Conservation (phyloP, 768 basidiomycete genomes). For the Chalciporus sphaerocephalus region DNA sequence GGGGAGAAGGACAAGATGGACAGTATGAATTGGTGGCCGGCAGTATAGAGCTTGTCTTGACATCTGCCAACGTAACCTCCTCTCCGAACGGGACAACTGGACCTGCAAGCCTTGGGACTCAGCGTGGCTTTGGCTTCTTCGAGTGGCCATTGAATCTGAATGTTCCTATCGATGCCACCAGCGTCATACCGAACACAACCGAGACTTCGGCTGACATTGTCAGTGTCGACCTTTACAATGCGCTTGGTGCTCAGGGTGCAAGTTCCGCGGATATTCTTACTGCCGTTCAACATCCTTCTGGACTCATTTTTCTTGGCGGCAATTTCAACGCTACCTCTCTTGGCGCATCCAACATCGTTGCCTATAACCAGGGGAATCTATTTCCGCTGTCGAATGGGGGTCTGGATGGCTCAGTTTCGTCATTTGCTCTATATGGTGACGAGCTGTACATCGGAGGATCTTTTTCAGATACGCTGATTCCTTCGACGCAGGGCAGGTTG, state of each 20-base stretch:
- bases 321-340: slow-evolving; percentile 60
- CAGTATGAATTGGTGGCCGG: slow-evolving; percentile 83
- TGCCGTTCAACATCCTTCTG: slow-evolving; percentile 62
- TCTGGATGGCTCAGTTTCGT: slow-evolving; percentile 72
- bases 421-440: slow-evolving; percentile 59
- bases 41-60: slow-evolving; percentile 73
- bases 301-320: slow-evolving; percentile 70
- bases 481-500: slow-evolving; percentile 50
- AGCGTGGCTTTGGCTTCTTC: slow-evolving; percentile 75
- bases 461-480: slow-evolving; percentile 65
- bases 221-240: slow-evolving; percentile 58
- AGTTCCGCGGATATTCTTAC: slow-evolving; percentile 43
- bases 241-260: slow-evolving; percentile 46
- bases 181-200: slow-evolving; percentile 59
- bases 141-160: slow-evolving; percentile 70
- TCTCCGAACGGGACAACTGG: slow-evolving; percentile 27
- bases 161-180: slow-evolving; percentile 52
- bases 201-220: slow-evolving; percentile 64
- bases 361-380: slow-evolving; percentile 58
- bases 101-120: slow-evolving; percentile 32
- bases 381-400: slow-evolving; percentile 57
- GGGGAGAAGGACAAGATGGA: slow-evolving; percentile 59
- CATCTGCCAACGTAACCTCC: slow-evolving; percentile 48
- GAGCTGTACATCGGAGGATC: slow-evolving; percentile 82
- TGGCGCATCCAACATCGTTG: slow-evolving; percentile 65